A percentile compares a stretch with the other conserved stretches of the same genome.
Conservation (phyloP, 2,329 filamentous ascomycete species). For the Cercospora brassicicola region DNA sequence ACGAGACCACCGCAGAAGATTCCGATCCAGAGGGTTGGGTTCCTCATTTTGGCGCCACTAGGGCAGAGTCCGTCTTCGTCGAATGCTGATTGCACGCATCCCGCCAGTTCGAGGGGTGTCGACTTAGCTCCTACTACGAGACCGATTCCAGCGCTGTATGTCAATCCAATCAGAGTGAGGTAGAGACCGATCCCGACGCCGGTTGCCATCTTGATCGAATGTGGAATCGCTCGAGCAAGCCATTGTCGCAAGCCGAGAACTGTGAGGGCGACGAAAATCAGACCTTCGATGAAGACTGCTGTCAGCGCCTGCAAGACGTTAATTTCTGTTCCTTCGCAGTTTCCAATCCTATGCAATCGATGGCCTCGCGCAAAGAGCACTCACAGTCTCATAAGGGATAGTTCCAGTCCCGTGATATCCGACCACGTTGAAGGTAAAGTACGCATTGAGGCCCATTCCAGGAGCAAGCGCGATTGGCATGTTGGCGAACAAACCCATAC, state of each 20-base stretch:
- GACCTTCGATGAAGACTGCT: slow-evolving; percentile 85
- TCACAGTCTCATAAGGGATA: slow-evolving; percentile 65
- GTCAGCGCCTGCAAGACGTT: slow-evolving; percentile 60
- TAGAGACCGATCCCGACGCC: slow-evolving; percentile 85
- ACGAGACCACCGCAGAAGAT: slow-evolving; percentile 83
- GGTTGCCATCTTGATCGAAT: slow-evolving; percentile 82
- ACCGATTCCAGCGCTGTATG: slow-evolving; percentile 80
- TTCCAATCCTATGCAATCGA: too few species aligned
- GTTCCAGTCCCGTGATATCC: slow-evolving; percentile 72
- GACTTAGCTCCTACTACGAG: slow-evolving; percentile 66
- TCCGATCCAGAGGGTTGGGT: slow-evolving; percentile 80
- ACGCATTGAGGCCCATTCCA: slow-evolving; percentile 82
- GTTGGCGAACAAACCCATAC: slow-evolving; percentile 80
- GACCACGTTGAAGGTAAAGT: slow-evolving; percentile 80
- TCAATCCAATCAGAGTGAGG: slow-evolving; percentile 71
- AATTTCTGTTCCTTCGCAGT: background rate
- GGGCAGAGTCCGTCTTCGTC: slow-evolving; percentile 60
- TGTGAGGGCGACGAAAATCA: slow-evolving; percentile 78
- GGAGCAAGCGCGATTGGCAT: slow-evolving; percentile 73
- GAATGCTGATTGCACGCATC: slow-evolving; percentile 60
- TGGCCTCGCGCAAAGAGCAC: background rate
- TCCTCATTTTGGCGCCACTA: slow-evolving; percentile 71
- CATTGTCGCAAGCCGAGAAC: slow-evolving; percentile 81
- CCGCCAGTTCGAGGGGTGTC: slow-evolving; percentile 73
- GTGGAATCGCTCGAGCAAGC: slow-evolving; percentile 79